Conservation (phyloP, 495 filamentous ascomycete species). For the Acidomyces sp. region DNA sequence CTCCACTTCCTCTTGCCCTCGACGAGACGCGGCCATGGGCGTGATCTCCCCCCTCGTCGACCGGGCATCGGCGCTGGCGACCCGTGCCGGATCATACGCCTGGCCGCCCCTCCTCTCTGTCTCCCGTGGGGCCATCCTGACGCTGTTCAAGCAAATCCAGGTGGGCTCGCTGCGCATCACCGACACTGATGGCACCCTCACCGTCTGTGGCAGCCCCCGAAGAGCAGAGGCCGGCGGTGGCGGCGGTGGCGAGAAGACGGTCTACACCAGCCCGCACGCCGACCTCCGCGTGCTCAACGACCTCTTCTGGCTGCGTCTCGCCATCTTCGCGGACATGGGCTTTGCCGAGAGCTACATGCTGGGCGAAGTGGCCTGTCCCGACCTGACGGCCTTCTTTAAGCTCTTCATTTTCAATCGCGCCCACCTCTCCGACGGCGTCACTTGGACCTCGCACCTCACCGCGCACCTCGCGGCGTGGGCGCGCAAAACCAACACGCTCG, state of each 20-base stretch:
- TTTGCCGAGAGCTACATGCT: constrained; percentile 64
- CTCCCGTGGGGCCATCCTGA: constrained; percentile 30
- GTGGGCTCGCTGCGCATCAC: constrained; percentile 31
- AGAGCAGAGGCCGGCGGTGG: constrained; percentile 5
- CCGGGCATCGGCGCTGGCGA: constrained; percentile 20
- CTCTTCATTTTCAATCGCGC: constrained; percentile 52
- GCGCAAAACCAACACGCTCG: constrained; percentile 48
- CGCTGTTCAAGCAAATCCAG: constrained; percentile 30
- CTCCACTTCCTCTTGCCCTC: constrained; percentile 38
- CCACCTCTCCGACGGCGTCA: constrained; percentile 43
- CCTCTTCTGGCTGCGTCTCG: constrained; percentile 51
- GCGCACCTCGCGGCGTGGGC: constrained; percentile 38
- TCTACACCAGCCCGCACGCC: constrained; percentile 19
- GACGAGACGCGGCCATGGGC: constrained; percentile 29
- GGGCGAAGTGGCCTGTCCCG: constrained; percentile 47
- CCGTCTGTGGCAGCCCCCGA: constrained; percentile 27
- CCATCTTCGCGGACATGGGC: constrained; percentile 59
- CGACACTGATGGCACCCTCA: constrained; percentile 29
- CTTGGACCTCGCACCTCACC: constrained; percentile 44
- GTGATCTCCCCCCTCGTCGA: constrained; percentile 19
- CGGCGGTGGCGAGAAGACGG: constrained; percentile 14
- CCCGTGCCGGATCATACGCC: constrained; percentile 23
- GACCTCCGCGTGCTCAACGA: constrained; percentile 45
- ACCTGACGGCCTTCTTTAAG: constrained; percentile 54
- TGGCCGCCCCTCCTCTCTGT: constrained; percentile 35